Percentiles rank a stretch among this genome's conserved stretches.
Evolutionary conservation across 2,329 filamentous ascomycete species (phyloP).

Genomic region (Tolypocladium pustulatum): DNA sequence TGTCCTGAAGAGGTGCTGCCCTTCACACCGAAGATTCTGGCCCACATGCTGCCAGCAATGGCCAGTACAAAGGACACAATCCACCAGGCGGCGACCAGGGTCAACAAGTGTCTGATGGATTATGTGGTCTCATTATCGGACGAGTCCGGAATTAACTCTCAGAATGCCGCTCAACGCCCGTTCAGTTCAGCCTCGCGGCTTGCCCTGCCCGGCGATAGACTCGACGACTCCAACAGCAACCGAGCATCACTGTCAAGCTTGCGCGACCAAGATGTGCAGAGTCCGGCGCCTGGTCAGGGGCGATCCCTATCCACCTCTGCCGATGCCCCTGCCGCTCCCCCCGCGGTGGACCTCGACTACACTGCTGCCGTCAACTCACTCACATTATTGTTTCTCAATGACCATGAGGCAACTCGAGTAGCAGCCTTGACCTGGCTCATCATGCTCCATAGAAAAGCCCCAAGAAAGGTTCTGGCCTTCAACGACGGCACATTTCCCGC

Average conservation of each 20-base stretch:
- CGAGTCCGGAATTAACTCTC: slow-evolving; percentile 34
- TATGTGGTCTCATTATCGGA: slow-evolving; percentile 88
- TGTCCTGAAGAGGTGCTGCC: slow-evolving; percentile 93
- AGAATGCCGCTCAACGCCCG: slow-evolving; percentile 11
- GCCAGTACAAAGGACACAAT: slow-evolving; percentile 86
- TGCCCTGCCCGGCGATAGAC: slow-evolving; percentile 31
- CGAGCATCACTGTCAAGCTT: slow-evolving; percentile 42
- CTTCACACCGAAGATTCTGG: slow-evolving; percentile 85
- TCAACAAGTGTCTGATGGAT: slow-evolving; percentile 85
- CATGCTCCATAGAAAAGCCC: slow-evolving; percentile 94
- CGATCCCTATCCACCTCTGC: slow-evolving; percentile 35
- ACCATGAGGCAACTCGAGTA: slow-evolving; percentile 91
- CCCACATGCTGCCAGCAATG: slow-evolving; percentile 87
- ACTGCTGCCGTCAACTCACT: slow-evolving; percentile 88
- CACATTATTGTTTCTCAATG: slow-evolving; percentile 87
- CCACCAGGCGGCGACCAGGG: slow-evolving; percentile 74
- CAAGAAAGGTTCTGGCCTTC: slow-evolving; percentile 84
- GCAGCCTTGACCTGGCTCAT: slow-evolving; percentile 93
- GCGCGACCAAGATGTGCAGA: slow-evolving; percentile 41
- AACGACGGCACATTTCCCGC: slow-evolving; percentile 97
- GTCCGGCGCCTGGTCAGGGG: slow-evolving; percentile 39
- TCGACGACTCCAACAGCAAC: slow-evolving; percentile 36
- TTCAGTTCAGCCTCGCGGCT: slow-evolving; percentile 27
- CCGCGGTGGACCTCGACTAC: slow-evolving; percentile 76
- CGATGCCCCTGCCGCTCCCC: slow-evolving; percentile 29